Conservation (phyloP, 2,329 filamentous ascomycete species). For the Cladorrhinum sp. region DNA sequence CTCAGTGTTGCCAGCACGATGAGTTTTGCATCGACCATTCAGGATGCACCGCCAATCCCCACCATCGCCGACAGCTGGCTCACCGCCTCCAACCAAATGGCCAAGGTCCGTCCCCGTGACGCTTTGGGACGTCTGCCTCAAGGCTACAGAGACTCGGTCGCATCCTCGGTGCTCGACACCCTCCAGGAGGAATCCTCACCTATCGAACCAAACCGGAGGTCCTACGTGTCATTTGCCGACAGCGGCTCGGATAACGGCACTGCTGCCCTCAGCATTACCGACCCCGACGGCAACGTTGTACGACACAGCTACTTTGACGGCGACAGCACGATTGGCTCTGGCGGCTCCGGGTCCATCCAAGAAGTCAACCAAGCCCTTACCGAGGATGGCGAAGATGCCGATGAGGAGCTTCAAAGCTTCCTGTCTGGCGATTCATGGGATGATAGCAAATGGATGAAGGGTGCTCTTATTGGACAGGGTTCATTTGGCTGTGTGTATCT, state of each 20-base stretch:
- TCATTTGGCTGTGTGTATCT: conserved; percentile 96
- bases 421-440: conserved; percentile 91
- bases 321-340: conserved; percentile 57
- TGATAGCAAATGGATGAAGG: conserved; percentile 99
- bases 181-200: conserved; percentile 84
- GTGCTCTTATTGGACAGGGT: conserved; percentile 91
- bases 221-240: conserved; percentile 85
- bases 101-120: conserved; percentile 47
- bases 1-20: conserved; percentile 91
- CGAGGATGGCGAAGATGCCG: conserved; percentile 87
- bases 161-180: conserved; percentile 84
- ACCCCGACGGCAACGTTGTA: conserved; percentile 68
- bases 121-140: conserved; percentile 48
- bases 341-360: conserved; percentile 69
- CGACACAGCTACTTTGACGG: conserved; percentile 85
- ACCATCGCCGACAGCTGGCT: conserved; percentile 95
- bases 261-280: conserved; percentile 67
- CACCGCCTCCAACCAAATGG: conserved; percentile 54
- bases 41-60: conserved; percentile 90
- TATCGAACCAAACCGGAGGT: conserved; percentile 84
- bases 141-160: conserved; percentile 79
- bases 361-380: conserved; percentile 82
- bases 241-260: conserved; percentile 63
- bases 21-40: conserved; percentile 87
- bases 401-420: conserved; percentile 87